phyloP scores from a whole-genome alignment of 2,329 filamentous ascomycete genomes.

The Tolypocladium ophioglossoides region DNA sequence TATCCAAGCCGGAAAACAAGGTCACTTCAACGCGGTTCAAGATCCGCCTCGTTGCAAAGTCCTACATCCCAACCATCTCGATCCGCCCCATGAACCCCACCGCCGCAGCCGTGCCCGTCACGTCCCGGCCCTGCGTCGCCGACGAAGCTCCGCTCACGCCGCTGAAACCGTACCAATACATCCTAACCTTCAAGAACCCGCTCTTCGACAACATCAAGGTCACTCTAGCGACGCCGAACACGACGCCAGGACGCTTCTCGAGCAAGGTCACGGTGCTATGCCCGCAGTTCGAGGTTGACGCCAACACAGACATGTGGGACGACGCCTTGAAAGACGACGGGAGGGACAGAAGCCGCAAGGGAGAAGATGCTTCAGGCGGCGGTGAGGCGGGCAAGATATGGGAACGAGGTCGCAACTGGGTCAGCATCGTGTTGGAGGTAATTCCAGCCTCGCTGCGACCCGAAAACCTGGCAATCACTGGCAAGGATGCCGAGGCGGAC shows the following conservation, averaged over 20 bases:
- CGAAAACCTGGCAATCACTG: slow-evolving; percentile 20
- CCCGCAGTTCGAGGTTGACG: slow-evolving; percentile 86
- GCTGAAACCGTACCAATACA: slow-evolving; percentile 59
- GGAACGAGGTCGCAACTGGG: slow-evolving; percentile 90
- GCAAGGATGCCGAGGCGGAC: slow-evolving; percentile 28
- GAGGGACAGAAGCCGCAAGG: slow-evolving; percentile 25
- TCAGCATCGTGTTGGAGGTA: slow-evolving; percentile 85
- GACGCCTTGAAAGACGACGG: slow-evolving; percentile 62
- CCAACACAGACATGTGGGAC: slow-evolving; percentile 81
- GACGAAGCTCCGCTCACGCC: slow-evolving; percentile 36
- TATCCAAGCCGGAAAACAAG: slow-evolving; percentile 89
- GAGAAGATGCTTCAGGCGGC: slow-evolving; percentile 33
- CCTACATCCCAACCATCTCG: slow-evolving; percentile 75
- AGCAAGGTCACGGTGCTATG: slow-evolving; percentile 86
- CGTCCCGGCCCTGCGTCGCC: slow-evolving; percentile 18
- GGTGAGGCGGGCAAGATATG: slow-evolving; percentile 92
- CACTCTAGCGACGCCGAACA: slow-evolving; percentile 72
- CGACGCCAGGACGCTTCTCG: slow-evolving; percentile 65
- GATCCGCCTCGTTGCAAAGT: slow-evolving; percentile 79
- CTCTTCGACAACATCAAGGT: slow-evolving; percentile 86
- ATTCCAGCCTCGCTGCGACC: slow-evolving; percentile 50
- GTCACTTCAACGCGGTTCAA: slow-evolving; percentile 82
- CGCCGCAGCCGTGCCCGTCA: slow-evolving; percentile 21
- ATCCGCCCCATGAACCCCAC: slow-evolving; percentile 50
- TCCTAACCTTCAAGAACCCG: slow-evolving; percentile 86